A percentile compares a stretch with the other conserved stretches of the same genome.
Conservation (phyloP, 495 filamentous ascomycete species). For the Podospora tetraspora region DNA sequence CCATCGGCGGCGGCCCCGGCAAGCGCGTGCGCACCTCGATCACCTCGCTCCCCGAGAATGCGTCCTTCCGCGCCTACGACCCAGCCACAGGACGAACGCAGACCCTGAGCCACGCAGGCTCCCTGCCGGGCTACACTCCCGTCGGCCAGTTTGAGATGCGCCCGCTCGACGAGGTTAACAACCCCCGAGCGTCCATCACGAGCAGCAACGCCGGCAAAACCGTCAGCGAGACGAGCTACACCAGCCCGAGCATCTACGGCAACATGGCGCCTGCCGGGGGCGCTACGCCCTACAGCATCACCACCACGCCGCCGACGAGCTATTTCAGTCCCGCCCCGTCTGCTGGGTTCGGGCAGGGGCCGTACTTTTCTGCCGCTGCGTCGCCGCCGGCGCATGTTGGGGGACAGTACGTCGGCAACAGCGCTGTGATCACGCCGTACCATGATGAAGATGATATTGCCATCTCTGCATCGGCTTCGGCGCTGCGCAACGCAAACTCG, state of each 20-base stretch:
- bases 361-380: background rate
- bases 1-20: background rate
- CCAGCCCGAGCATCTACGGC: background rate
- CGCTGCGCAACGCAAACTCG: background rate
- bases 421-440: background rate
- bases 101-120: background rate
- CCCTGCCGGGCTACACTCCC: background rate
- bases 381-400: background rate
- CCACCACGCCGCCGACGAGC: background rate
- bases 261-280: background rate
- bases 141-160: background rate
- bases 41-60: background rate
- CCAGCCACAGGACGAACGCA: background rate
- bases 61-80: background rate
- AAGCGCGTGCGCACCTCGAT: background rate
- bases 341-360: background rate
- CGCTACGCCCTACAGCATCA: background rate
- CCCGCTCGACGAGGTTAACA: background rate
- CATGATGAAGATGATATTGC: background rate
- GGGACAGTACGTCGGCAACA: background rate
- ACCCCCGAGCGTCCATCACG: background rate
- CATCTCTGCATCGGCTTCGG: background rate
- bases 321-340: background rate
- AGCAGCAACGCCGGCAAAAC: background rate
- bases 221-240: background rate